Evolutionary conservation across 2,329 filamentous ascomycete genomes (phyloP), one percentile per base, ranked within the genome.

Genomic region (Paradendryphiella salina): DNA sequence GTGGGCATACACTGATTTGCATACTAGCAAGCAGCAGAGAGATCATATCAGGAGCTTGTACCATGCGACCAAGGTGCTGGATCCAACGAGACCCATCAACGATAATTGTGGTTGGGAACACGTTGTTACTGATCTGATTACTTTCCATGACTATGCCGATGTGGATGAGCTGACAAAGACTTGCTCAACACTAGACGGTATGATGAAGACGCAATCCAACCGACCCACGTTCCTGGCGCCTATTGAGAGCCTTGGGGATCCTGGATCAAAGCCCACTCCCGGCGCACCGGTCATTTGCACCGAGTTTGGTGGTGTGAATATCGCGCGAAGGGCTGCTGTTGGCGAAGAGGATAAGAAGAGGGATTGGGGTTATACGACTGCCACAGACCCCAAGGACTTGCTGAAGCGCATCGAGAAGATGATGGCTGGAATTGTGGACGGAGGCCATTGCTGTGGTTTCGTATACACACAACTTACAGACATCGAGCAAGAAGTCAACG

Each of bases 61-160:
- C 65, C 83, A 84, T 60, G 66, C 81, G 50, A 88, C 85, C 8
- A 88, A 86, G 78, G 77, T 78, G 0, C 76, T 88, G 1, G 85
- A 88, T 56, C 77, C 82, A 1, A 86, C 81, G 0, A 74, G 85
- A 5, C 84, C 84, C 13, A 78, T 88, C 63, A 88, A 88, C 62
- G 85, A 88, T 67, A 88, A 88, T 69, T 88, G 85, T 57, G 85
- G 85, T 28, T 88, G 85, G 85, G 84, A 88, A 63, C 85, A 87
- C 56, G 84, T 87, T 5, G 60, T 76, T 9, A 85, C 82, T 0
- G 85, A 88, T 58, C 72, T 88, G 2, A 83, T 81, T 18, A 87
- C 85, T 0, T 88, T 85, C 74, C 85, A 88, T 66, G 85, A 88
- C 67, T 88, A 88, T 64, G 75, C 77, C 14, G 85, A 87, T 60